Evolutionary conservation across 2,329 filamentous ascomycete species (phyloP), one percentile per base, ranked within the genome.

Genomic region (Leptographium galeiforme): DNA sequence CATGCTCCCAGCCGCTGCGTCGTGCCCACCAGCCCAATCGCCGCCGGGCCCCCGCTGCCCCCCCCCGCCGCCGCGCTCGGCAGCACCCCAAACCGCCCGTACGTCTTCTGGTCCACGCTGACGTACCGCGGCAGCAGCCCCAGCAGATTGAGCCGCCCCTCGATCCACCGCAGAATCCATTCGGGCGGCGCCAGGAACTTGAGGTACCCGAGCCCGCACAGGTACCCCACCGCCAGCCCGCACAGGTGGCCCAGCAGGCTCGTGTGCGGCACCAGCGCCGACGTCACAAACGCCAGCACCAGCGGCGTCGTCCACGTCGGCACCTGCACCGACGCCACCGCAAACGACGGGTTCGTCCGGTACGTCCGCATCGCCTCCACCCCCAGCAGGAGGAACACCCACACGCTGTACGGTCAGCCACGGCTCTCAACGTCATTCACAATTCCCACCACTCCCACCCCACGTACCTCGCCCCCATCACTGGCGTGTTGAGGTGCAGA

Each of bases 71-170:
- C 65, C 8, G 53, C 52, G 43, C 63, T 63, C 2, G 90, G 91
- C 54, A 97, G 72, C 14, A 96, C 86, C 2, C 91, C 91, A 62
- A 95, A 96, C 52, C 91, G 78, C 8, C 91, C 91, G 63, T 91
- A 95, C 7, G 88, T 95, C 75, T 95, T 96, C 68, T 95, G 90
- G 63, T 97, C 91, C 16, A 96, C 84, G 54, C 87, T 94, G 48
- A 97, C 85, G 63, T 95, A 97, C 68, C 95, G 88, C 46, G 91
- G 91, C 32, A 97, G 70, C 55, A 89, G 77, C 19, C 82, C 87
- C 25, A 95, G 74, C 11, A 97, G 75, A 63, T 95, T 93, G 56
- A 97, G 71, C 65, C 91, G 94, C 18, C 79, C 81, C 70, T 98
- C 93, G 53, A 96, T 77, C 82, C 86, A 97, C 59, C 89, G 79